phyloP scores from a whole-genome alignment of 225 moss, liverwort and hornwort species.

The Asterella californica region DNA sequence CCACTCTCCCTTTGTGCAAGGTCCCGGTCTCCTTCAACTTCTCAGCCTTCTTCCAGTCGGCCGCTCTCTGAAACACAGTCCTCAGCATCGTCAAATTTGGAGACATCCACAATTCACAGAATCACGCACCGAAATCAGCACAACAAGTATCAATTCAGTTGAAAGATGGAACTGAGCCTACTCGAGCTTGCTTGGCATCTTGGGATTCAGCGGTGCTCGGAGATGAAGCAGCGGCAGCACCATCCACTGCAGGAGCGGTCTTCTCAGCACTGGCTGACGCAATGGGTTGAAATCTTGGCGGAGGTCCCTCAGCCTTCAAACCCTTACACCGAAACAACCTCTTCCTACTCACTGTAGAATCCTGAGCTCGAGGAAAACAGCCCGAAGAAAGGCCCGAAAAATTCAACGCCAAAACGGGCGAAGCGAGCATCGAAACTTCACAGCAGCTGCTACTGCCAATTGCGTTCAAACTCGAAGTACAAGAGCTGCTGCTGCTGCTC shows the following conservation, averaged over 20 bases:
- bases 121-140: background rate
- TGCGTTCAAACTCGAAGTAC: slow-evolving; percentile 2
- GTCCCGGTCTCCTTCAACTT: slow-evolving; percentile 68
- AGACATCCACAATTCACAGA: background rate
- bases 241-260: slow-evolving; percentile 13
- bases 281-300: background rate
- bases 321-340: slow-evolving; percentile 7
- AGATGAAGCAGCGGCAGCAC: slow-evolving; percentile 5
- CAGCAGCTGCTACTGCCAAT: slow-evolving; percentile 2
- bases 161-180: background rate
- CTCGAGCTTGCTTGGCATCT: slow-evolving; percentile 30
- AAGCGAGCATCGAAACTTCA: slow-evolving; percentile 8
- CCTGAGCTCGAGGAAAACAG: background rate
- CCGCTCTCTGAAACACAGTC: slow-evolving; percentile 59
- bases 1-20: slow-evolving; percentile 79
- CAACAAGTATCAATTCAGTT: background rate
- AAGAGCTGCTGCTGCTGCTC: background rate
- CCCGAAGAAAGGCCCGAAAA: slow-evolving; percentile 1
- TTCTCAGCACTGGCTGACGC: slow-evolving; percentile 36
- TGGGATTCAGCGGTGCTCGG: slow-evolving; percentile 18
- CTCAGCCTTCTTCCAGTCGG: slow-evolving; percentile 94
- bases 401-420: background rate
- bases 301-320: slow-evolving; percentile 22
- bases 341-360: background rate
- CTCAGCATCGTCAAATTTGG: background rate